A percentile compares a stretch with the other conserved stretches of the same genome.
Conservation (phyloP, 2,329 filamentous ascomycete species). For the Ophiocordyceps robertsii region DNA sequence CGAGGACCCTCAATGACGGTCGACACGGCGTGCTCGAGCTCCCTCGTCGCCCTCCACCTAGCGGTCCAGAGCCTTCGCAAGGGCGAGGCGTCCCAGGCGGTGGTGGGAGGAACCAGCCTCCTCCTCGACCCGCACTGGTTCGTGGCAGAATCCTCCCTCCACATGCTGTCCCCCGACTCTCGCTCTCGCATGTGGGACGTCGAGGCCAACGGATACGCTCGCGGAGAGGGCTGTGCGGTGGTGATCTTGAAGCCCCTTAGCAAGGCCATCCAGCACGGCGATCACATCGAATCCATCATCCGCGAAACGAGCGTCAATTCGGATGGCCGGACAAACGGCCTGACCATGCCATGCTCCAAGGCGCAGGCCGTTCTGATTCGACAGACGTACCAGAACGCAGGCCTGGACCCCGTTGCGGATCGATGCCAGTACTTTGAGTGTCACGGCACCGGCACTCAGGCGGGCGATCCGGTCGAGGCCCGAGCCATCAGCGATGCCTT, state of each 20-base stretch:
- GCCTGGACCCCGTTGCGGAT: conserved; percentile 10
- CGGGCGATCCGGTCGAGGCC: conserved; percentile 13
- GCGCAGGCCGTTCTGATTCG: conserved; percentile 12
- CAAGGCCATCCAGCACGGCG: conserved; percentile 26
- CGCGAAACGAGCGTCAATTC: conserved; percentile 20
- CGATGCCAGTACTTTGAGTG: conserved; percentile 14
- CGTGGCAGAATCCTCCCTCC: conserved; percentile 1
- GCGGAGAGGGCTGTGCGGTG: conserved; percentile 23
- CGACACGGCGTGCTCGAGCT: conserved; percentile 36
- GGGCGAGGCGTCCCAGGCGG: conserved; percentile 17
- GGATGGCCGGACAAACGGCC: conserved; percentile 18
- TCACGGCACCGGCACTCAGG: conserved; percentile 25
- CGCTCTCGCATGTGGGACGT: conserved; percentile 18
- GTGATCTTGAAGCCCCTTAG: conserved; percentile 30
- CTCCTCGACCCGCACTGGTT: conserved; percentile 18
- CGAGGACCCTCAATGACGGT: conserved; percentile 32
- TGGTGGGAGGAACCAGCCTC: conserved; percentile 26
- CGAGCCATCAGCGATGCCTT: conserved; percentile 25
- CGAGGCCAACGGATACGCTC: conserved; percentile 33
- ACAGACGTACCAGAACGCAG: conserved; percentile 15
- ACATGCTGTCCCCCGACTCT: conserved; percentile 5
- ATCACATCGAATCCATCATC: conserved; percentile 22
- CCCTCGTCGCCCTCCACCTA: conserved; percentile 30
- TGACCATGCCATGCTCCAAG: conserved; percentile 6
- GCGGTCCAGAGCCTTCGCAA: conserved; percentile 12